Conservation (phyloP, 352 stramenopile genomes). For the Elongisporangium senticosum region DNA sequence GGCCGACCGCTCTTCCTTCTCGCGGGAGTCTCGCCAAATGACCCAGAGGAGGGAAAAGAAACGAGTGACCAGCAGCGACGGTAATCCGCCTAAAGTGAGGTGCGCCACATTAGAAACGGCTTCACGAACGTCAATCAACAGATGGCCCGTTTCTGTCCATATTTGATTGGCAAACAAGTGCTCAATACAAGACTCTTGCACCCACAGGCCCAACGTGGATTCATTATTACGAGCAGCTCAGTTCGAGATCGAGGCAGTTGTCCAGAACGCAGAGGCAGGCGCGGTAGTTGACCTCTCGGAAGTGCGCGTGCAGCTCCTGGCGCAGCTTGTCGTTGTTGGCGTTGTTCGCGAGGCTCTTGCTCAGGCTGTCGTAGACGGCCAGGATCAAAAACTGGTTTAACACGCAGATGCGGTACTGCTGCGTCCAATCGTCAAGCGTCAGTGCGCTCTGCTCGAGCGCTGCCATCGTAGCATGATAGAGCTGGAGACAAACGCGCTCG, state of each 20-base stretch:
- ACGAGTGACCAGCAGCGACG: neutral
- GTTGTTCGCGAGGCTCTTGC: conserved; percentile 70
- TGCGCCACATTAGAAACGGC: conserved; percentile 1
- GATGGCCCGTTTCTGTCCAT: neutral
- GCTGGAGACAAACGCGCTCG: conserved; percentile 29
- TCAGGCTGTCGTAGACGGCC: conserved; percentile 73
- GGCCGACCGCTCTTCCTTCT: conserved; percentile 11
- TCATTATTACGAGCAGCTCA: conserved; percentile 2
- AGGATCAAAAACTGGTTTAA: conserved; percentile 84
- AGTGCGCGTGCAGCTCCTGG: conserved; percentile 53
- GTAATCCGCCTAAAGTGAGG: neutral
- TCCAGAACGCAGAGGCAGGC: conserved; percentile 61
- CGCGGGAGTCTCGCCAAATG: conserved; percentile 10
- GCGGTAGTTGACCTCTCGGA: conserved; percentile 63
- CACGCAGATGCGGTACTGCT: conserved; percentile 55
- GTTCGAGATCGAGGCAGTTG: conserved; percentile 22
- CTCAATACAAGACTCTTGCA: neutral
- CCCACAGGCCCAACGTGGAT: neutral
- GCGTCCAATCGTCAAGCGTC: conserved; percentile 34
- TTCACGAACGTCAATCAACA: neutral
- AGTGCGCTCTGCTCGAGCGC: conserved; percentile 15
- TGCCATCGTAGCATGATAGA: conserved; percentile 34
- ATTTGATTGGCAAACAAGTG: conserved; percentile 1
- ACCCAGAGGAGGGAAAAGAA: conserved; percentile 1
- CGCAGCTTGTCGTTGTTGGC: conserved; percentile 62